Base-by-base conservation (phyloP, 257 asterid species). In the Nicotiana knightiana region DNA sequence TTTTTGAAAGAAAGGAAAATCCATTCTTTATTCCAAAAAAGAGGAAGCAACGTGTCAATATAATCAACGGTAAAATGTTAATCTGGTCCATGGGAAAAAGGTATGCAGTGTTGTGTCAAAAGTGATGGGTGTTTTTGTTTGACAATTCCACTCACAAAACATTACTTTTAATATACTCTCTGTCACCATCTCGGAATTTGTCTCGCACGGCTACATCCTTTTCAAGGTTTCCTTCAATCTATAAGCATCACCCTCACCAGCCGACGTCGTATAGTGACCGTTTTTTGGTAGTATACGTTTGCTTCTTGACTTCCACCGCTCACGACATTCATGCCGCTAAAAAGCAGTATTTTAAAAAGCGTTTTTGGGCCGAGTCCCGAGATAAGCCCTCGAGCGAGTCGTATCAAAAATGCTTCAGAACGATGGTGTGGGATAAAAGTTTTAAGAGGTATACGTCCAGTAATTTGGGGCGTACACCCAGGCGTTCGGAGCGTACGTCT, bases 201-300 rank as follows among this genome's bases (percentile, higher is more conserved):
- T 71, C 59, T 17, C 10, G 63, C 84, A 39, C 73, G 80, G 73
- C 80, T 21, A 39, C 46, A 67, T 84, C 86, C 62, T 75, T 76
- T 62, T 84, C 84, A 64, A 35, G 37, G 9, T 33, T 61, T 43
- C 24, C 48, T 39, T 39, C 82, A 21, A 76, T 70, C 30, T 48
- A 77, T 79, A 63, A 68, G 87, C 58, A 84, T 65, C 32, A 78
- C 62, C 67, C 85, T 88, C 89, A 1, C 61, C 48, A n/a, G 81
- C 88, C 18, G 48, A 79, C 77, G 43, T 78, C 87, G 88, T 77
- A 55, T 77, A 67, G 21, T 53, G 83, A 82, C 89, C 33, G 11
- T 81, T 83, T 13, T 43, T 39, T 71, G 39, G 79, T 12, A 70
- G 21, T 75, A 16, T 75, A 30, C 78, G 68, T 81, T 75, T 81